Base-by-base conservation (phyloP, 2,329 filamentous ascomycete species). In the Colletotrichum chlorophyti region DNA sequence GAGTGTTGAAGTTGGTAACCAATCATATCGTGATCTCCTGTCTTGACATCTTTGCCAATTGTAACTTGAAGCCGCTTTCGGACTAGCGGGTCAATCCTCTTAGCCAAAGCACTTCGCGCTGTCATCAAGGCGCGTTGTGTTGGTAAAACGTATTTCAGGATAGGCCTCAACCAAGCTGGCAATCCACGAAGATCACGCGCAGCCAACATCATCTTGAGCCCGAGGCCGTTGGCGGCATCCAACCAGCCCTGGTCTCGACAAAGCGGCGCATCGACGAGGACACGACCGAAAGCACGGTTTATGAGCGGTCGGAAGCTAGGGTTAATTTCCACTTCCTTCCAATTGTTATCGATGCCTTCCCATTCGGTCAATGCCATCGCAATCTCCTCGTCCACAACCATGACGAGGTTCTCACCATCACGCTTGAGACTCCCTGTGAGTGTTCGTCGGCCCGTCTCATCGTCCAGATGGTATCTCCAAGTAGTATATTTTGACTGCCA, bases 401-500 rank as follows among this genome's bases (percentile, higher is more conserved):
- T 5, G 5, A 52, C 24, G n/a, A 52, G 12, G n/a, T 52, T 21
- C 6, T 11, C 14, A 11, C 49, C 49, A 15, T 52, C 40, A 9
- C 49, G 29, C n/a, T 27, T 52, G 6, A 52, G 40, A 26, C 19
- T 27, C 8, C 49, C 49, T 29, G 32, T 52, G 3, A 52, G 49
- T 5, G 49, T 52, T 6, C 32, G 49, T 2, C 49, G 38, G 3
- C 49, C 49, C 5, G 49, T 52, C 6, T 43, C 40, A n/a, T 52
- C 49, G 15, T 52, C 49, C 12, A 52, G n/a, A 15, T 43, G 31
- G n/a, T 43, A 52, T 21, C 49, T 19, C 49, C 49, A 52, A 4
- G 49, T 52, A n/a, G 49, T 52, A 23, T 52, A 21, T 27, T 35
- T 43, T 19, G 49, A 52, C 2, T 34, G 11, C 49, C 49, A 52